Percentiles rank a stretch among this genome's conserved stretches.
Evolutionary conservation across 306 rosid genomes (phyloP).

Genomic region (Cucurbita moschata): DNA sequence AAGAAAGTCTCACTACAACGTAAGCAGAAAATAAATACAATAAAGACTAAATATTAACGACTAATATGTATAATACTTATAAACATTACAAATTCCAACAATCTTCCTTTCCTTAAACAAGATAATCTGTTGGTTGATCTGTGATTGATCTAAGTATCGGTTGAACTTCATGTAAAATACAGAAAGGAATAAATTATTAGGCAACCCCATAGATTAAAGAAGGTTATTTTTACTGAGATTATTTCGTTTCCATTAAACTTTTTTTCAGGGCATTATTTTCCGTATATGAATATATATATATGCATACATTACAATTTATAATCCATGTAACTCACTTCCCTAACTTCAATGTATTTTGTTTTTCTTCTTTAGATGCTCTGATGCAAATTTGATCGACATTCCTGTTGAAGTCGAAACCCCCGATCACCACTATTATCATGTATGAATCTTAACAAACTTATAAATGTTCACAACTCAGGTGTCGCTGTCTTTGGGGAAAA

Average conservation of each 20-base stretch:
- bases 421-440: constrained; percentile 90
- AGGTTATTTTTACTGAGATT: background rate
- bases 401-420: constrained; percentile 96
- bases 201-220: background rate
- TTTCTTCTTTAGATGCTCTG: constrained; percentile 34
- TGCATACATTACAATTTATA: background rate
- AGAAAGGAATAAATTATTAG: background rate
- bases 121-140: background rate
- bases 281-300: background rate
- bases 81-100: no score
- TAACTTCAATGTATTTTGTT: background rate
- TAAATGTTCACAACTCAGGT: background rate
- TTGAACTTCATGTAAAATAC: background rate
- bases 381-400: constrained; percentile 59
- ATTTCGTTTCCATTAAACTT: background rate
- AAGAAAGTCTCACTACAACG: no score
- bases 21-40: no score
- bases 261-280: background rate
- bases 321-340: background rate
- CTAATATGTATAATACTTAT: no score
- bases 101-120: background rate
- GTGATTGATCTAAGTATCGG: background rate
- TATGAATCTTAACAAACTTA: constrained; percentile 14
- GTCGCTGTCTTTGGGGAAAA: background rate
- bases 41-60: no score